phyloP scores from a whole-genome alignment of 805 yeast genomes.

The Ogataea thermomethanolica region DNA sequence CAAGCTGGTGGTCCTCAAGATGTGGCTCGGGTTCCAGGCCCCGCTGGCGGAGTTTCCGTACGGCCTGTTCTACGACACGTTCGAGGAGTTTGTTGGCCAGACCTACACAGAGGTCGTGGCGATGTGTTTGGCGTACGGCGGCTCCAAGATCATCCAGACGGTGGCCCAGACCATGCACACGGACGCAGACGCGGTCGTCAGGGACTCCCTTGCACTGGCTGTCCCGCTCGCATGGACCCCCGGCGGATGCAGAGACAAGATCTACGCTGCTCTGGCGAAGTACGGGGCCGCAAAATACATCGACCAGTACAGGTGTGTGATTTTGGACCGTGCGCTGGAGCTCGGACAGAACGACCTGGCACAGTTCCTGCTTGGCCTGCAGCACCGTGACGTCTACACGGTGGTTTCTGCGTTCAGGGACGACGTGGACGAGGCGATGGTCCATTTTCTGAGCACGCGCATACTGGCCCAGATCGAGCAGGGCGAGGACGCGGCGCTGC shows the following conservation, averaged over 20 bases:
- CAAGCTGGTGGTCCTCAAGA: constrained; percentile 37
- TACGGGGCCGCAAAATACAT: background rate
- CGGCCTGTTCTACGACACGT: constrained; percentile 33
- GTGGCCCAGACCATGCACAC: constrained; percentile 15
- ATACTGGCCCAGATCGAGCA: background rate
- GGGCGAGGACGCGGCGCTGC: background rate
- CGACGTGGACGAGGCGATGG: background rate
- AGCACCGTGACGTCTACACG: background rate
- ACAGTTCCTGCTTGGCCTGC: constrained; percentile 19
- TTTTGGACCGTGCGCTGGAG: background rate
- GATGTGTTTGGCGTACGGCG: constrained; percentile 32
- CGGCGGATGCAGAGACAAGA: constrained; percentile 1
- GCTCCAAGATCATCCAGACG: constrained; percentile 11
- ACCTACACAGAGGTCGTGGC: constrained; percentile 40
- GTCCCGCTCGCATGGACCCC: constrained; percentile 37
- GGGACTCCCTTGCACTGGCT: constrained; percentile 29
- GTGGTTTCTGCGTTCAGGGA: background rate
- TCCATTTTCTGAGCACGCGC: background rate
- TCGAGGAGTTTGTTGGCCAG: constrained; percentile 31
- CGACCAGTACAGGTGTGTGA: constrained; percentile 1
- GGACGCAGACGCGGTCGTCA: constrained; percentile 10
- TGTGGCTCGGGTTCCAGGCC: constrained; percentile 40
- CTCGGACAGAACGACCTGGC: background rate
- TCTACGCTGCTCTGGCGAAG: background rate
- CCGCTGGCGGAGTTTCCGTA: constrained; percentile 39